Evolutionary conservation across 306 rosid genomes (phyloP).

Genomic region (Styphnolobium japonicum): DNA sequence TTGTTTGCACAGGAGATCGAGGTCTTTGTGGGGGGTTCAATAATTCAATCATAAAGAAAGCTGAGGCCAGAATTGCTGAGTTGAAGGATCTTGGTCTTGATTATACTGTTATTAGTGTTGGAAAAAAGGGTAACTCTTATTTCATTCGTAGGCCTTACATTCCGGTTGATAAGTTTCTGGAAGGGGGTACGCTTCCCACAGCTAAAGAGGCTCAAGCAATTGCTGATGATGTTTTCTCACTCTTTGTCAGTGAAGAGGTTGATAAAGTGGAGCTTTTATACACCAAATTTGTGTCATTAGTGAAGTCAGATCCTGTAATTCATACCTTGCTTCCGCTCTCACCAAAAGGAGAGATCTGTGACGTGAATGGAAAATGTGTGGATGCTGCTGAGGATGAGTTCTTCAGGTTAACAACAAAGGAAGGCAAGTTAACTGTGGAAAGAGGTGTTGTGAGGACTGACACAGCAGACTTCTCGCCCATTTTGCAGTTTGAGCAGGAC

Average conservation of each 20-base stretch:
- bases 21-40: slow-evolving; percentile 89
- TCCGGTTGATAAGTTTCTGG: slow-evolving; percentile 73
- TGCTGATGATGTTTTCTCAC: slow-evolving; percentile 85
- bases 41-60: slow-evolving; percentile 59
- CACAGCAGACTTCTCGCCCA: slow-evolving; percentile 58
- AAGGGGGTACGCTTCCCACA: slow-evolving; percentile 63
- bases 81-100: slow-evolving; percentile 63
- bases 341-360: slow-evolving; percentile 90
- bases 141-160: slow-evolving; percentile 77
- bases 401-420: slow-evolving; percentile 80
- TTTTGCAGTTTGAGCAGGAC: slow-evolving; percentile 87
- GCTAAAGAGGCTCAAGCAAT: slow-evolving; percentile 94
- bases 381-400: slow-evolving; percentile 92
- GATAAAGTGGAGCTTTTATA: slow-evolving; percentile 87
- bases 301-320: slow-evolving; percentile 70
- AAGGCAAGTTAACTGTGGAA: slow-evolving; percentile 81
- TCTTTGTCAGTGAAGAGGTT: slow-evolving; percentile 80
- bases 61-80: slow-evolving; percentile 63
- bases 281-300: slow-evolving; percentile 82
- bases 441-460: slow-evolving; percentile 56
- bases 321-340: slow-evolving; percentile 91
- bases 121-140: slow-evolving; percentile 81
- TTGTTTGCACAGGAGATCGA: slow-evolving; percentile 83
- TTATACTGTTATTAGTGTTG: slow-evolving; percentile 70
- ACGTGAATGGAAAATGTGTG: slow-evolving; percentile 70